Conservation (phyloP, 129 eudicot genomes). For the Centaurea solstitialis region DNA sequence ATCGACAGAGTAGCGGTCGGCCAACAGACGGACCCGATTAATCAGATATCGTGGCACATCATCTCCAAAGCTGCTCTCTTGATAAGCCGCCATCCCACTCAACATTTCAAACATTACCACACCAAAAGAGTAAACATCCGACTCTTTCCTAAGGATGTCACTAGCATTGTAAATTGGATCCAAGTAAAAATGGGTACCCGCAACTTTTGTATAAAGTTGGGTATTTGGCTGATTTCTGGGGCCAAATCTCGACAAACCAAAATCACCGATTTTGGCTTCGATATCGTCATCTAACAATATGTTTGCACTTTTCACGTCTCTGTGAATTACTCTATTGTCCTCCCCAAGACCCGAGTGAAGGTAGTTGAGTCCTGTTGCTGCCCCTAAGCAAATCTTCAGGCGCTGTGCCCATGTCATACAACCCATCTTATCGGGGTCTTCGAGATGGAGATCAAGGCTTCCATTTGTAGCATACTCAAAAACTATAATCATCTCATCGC, state of each 20-base stretch:
- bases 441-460: background rate
- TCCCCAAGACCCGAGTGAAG: background rate
- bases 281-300: background rate
- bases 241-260: background rate
- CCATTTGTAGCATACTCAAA: background rate
- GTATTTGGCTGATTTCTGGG: background rate
- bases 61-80: background rate
- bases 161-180: background rate
- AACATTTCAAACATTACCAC: background rate
- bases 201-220: background rate
- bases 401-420: background rate
- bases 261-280: background rate
- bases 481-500: background rate
- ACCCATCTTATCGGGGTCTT: background rate
- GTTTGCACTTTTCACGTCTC: background rate
- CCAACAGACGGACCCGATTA: background rate
- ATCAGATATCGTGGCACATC: background rate
- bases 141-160: background rate
- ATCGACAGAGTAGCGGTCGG: background rate
- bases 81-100: background rate
- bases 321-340: background rate
- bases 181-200: background rate
- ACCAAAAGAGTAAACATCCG: background rate
- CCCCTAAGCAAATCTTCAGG: slow-evolving; percentile 1
- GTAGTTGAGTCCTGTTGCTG: background rate